phyloP scores from a whole-genome alignment of 495 filamentous ascomycete genomes.

The Neurospora sp. region DNA sequence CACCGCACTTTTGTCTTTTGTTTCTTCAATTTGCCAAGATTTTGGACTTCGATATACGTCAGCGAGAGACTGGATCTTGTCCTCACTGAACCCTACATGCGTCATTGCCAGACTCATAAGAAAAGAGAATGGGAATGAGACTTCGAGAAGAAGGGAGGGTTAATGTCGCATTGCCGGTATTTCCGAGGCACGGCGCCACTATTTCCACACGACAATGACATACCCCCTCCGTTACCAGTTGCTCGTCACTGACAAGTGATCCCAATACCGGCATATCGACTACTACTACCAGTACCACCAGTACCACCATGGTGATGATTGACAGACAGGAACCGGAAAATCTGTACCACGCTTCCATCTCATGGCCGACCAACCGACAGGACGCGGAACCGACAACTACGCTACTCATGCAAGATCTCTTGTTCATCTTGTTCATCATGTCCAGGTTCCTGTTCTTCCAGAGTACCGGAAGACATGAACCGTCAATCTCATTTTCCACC shows the following conservation, averaged over 20 bases:
- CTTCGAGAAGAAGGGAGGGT: neutral
- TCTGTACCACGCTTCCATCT: neutral
- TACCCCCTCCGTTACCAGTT: neutral
- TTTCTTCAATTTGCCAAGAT: neutral
- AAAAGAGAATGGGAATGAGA: neutral
- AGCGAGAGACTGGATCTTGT: neutral
- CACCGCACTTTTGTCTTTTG: neutral
- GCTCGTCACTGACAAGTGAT: neutral
- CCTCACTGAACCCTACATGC: neutral
- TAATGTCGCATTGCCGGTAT: neutral
- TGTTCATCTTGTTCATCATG: neutral
- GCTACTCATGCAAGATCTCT: neutral
- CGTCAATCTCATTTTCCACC: neutral
- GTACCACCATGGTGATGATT: neutral
- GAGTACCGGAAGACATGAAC: neutral
- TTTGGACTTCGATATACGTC: neutral
- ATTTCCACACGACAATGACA: neutral
- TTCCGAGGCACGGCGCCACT: neutral
- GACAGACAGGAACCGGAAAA: neutral
- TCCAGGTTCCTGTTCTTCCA: neutral
- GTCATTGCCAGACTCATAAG: neutral
- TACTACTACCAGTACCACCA: neutral
- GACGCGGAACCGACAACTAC: neutral
- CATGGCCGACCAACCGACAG: neutral
- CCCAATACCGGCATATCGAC: neutral